A percentile compares a stretch with the other conserved stretches of the same genome.
phyloP scores from a whole-genome alignment of 164 flowering plant genomes.

The Berberis vulgaris region DNA sequence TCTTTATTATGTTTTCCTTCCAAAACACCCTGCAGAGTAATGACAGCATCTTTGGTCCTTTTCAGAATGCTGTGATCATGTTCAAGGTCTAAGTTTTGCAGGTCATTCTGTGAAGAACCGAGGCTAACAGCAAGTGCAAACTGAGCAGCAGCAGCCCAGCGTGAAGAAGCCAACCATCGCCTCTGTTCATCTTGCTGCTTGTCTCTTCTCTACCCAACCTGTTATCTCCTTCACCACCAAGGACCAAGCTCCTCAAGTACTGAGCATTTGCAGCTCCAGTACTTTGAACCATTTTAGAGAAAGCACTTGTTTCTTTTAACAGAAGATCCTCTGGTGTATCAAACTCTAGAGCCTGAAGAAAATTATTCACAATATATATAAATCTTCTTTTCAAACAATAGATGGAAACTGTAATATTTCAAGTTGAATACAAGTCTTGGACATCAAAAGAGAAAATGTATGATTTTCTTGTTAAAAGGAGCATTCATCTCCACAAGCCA shows the following conservation, averaged over 20 bases:
- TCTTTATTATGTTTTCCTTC: constrained; percentile 82
- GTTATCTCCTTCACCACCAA: constrained; percentile 28
- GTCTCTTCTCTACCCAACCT: constrained; percentile 28
- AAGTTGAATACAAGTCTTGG: not conserved
- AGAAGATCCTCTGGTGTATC: constrained; percentile 70
- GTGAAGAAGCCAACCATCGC: constrained; percentile 85
- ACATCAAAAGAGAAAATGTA: too few relatives aligned
- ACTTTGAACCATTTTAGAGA: constrained; percentile 97
- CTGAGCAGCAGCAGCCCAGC: constrained; percentile 96
- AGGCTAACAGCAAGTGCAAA: constrained; percentile 84
- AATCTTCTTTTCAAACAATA: not conserved
- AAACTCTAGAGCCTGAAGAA: constrained; percentile 66
- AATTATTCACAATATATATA: not conserved
- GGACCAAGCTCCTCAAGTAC: constrained; percentile 71
- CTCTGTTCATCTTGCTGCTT: constrained; percentile 48
- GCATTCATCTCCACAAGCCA: too few relatives aligned
- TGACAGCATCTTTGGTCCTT: constrained; percentile 80
- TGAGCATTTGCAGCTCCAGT: constrained; percentile 98
- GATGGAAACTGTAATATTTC: too few relatives aligned
- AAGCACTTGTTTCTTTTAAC: constrained; percentile 58
- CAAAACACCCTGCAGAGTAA: constrained; percentile 69
- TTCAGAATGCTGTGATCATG: constrained; percentile 64
- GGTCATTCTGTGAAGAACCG: constrained; percentile 85
- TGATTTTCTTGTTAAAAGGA: too few relatives aligned
- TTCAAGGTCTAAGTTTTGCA: constrained; percentile 53